Evolutionary conservation across 495 filamentous ascomycete species (phyloP).

Genomic region (Corynascus novoguineensis): DNA sequence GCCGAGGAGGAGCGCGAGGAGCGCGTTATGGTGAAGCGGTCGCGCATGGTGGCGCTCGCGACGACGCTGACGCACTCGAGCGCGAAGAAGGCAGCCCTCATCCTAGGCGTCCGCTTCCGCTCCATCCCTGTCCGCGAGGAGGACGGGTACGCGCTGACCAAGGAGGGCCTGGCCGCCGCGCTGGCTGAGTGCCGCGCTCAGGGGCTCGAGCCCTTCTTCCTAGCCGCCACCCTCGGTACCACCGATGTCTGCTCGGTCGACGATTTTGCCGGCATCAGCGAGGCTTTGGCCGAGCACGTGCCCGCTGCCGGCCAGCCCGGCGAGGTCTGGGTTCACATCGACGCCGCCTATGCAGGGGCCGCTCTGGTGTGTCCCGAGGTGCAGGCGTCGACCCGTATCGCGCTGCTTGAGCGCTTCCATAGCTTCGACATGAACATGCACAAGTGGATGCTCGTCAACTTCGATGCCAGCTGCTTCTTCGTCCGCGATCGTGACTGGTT

Average conservation of each 20-base stretch:
- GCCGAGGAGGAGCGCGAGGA: conserved; percentile 58
- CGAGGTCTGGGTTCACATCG: conserved; percentile 83
- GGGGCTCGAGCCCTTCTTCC: conserved; percentile 76
- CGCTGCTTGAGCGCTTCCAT: conserved; percentile 63
- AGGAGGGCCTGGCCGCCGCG: conserved; percentile 49
- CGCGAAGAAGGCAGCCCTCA: conserved; percentile 80
- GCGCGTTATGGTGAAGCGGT: conserved; percentile 57
- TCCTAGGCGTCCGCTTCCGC: conserved; percentile 75
- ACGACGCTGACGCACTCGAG: conserved; percentile 76
- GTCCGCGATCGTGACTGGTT: conserved; percentile 70
- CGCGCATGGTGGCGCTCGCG: conserved; percentile 72
- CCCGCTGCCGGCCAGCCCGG: conserved; percentile 20
- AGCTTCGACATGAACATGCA: conserved; percentile 95
- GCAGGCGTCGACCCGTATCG: conserved; percentile 45
- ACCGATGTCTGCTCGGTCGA: conserved; percentile 87
- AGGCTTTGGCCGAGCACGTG: conserved; percentile 57
- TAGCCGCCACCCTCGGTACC: conserved; percentile 80
- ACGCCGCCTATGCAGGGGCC: conserved; percentile 89
- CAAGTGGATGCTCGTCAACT: conserved; percentile 95
- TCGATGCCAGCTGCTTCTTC: conserved; percentile 82
- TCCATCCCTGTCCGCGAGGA: conserved; percentile 55
- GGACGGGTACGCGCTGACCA: conserved; percentile 68
- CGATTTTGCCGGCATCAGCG: conserved; percentile 65
- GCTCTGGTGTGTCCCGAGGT: conserved; percentile 77
- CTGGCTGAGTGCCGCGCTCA: conserved; percentile 56